Base-by-base conservation (phyloP, 2,329 filamentous ascomycete species). In the Colletotrichum simmondsii region DNA sequence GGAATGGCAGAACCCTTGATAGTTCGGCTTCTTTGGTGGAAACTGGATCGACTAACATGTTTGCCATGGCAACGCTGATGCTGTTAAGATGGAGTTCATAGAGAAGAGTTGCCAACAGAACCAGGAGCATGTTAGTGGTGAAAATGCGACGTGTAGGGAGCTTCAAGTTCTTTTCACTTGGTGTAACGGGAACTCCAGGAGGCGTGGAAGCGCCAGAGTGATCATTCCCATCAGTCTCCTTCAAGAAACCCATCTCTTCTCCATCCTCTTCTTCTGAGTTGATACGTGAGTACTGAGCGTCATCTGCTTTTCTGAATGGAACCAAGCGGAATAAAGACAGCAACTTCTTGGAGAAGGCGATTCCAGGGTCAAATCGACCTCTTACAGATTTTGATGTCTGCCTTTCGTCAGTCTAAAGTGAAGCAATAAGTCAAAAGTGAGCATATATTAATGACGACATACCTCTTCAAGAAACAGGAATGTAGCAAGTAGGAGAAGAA, bases 381-480 rank as follows among this genome's bases (percentile, higher is more conserved):
- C 28, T 28, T n/a, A 58, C 1, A n/a, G 28, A 12, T 32, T 32
- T 19, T 7, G 14, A 35, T 8, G 57, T 60, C 57, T 60, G 14
- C 4, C 2, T 6, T 24, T 32, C 30, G 53, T 56, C 26, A 24
- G 26, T 28, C 26, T 8, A 2, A 28, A 5, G 2, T 1, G 22
- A 56, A 14, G 12, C 14, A 24, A 14, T 56, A 30, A 24, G 24
- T 26, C 8, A 12, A n/a, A 52, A 12, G 2, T 3, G 14, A 58
- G 16, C 14, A 37, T 37, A 2, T 7, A 3, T 35, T 7, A 12
- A 32, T 2, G 16, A 37, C 35, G 1, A n/a, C 57, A 16, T 60
- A 58, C 63, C 35, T 65, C 63, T 49, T 65, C 63, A 16, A 65
- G 26, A 26, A 58, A 58, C 5, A 65, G 19, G 3, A 65, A 65